Base-by-base conservation (phyloP, 257 asterid genomes). In the Ballota nigra region DNA sequence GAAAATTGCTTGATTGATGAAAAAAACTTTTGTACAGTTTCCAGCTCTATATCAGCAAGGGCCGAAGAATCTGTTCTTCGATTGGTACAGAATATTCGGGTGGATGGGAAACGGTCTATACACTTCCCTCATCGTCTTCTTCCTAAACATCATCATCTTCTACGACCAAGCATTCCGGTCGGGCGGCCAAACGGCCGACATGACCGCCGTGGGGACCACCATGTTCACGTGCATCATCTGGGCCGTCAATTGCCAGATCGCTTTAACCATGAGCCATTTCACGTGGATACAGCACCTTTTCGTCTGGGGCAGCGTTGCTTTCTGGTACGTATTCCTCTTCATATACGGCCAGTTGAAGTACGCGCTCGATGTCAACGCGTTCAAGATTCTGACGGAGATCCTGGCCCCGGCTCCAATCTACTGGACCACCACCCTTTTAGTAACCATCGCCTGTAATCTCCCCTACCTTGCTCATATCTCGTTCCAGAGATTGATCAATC, bases 11-110 rank as follows among this genome's bases (percentile, higher is more conserved):
- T 5, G 13, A 20, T 28, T 63, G 34, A 73, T 58, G 41, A 58
- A 75, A 58, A 75, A 71, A 29, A 70, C 52, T 40, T 53, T 58
- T 75, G 13, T 83, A 84, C 91, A 91, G 98, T 94, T 94, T 70
- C 98, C 98, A 38, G 96, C 98, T 10, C 74, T 94, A 56, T 94
- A 94, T 78, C 98, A 91, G 68, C 98, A 94, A 78, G 98, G 98
- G 28, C 97, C 96, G 26, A 88, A 84, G 77, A 94, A 94, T 62
- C 69, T 94, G 80, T 91, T 91, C 88, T 94, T 94, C 68, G 88
- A 89, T 82, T 91, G 98, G 97, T 69, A 75, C 80, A 80, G 97
- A 68, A 91, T 94, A 83, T 84, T 87, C 0, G 98, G 98, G 65
- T 94, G 98, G 98, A 88, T 94, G 96, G 96, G 84, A 22, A 94